These are phyloP conservation scores for Stemphylium beticola DNA, from an alignment of 2,329 filamentous ascomycete species.

Conservation along the genomic window DNA sequence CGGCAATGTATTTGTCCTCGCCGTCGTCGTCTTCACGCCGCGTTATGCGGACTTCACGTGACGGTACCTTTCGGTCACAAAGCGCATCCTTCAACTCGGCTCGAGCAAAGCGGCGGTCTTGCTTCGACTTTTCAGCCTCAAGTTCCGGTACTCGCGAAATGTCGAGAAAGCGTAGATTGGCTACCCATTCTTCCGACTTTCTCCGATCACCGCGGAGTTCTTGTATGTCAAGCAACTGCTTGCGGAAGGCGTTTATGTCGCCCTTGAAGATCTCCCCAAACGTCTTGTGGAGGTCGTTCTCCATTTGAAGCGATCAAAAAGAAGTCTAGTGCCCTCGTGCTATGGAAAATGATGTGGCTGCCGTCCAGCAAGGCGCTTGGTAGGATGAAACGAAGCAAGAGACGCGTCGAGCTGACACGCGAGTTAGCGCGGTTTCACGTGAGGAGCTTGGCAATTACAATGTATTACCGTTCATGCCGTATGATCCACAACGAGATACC, in stretches of 20 bases:
- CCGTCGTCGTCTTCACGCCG: constrained; percentile 1
- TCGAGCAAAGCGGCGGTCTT: not conserved
- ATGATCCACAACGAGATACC: too few species aligned
- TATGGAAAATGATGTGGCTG: too few species aligned
- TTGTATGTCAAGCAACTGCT: constrained; percentile 24
- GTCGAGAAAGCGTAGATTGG: constrained; percentile 19
- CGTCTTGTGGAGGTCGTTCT: constrained; percentile 21
- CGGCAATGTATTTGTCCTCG: constrained; percentile 18
- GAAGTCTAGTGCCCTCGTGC: not conserved
- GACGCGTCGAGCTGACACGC: not conserved
- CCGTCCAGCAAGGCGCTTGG: too few species aligned
- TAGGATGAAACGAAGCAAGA: too few species aligned
- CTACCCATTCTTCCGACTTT: constrained; percentile 17
- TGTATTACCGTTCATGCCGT: too few species aligned
- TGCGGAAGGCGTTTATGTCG: constrained; percentile 11
- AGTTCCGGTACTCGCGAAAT: constrained; percentile 18
- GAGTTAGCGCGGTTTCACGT: constrained; percentile 1
- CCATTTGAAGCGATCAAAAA: constrained; percentile 8
- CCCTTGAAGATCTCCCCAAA: constrained; percentile 26
- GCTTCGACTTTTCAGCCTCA: not conserved
- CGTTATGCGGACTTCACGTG: not conserved
- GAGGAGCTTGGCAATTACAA: not conserved
- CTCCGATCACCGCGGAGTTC: constrained; percentile 9
- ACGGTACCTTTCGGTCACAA: not conserved
- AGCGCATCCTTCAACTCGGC: not conserved